Evolutionary conservation across 1,284 basidiomycete species (phyloP).

Genomic region (Cryptococcus wingfieldii): DNA sequence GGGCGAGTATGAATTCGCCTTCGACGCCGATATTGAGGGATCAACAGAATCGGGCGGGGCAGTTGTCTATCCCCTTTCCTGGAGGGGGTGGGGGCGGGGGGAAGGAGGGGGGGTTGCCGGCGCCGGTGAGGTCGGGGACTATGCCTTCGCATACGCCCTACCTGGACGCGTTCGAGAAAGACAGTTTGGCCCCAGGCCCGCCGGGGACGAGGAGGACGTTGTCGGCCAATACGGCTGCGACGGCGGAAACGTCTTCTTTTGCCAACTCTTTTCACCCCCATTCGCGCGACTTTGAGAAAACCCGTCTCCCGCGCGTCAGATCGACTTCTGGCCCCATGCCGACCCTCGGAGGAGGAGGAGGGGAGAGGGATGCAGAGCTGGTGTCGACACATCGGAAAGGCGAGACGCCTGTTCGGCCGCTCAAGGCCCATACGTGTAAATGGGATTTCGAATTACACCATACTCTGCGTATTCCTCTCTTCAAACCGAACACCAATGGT

Average conservation of each 20-base stretch:
- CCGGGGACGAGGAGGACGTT: no score
- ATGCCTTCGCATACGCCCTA: constrained; percentile 15
- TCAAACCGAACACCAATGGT: constrained; percentile 20
- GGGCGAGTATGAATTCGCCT: constrained; percentile 2
- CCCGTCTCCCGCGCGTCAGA: background rate
- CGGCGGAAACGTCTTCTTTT: background rate
- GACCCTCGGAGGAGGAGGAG: background rate
- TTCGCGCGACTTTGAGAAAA: background rate
- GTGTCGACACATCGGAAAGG: constrained; percentile 27
- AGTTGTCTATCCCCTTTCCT: constrained; percentile 4
- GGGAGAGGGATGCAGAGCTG: background rate
- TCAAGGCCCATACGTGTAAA: constrained; percentile 33
- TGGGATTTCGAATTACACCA: constrained; percentile 44
- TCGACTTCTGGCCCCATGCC: constrained; percentile 5
- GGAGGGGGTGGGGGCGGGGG: background rate
- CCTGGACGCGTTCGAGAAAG: constrained; percentile 8
- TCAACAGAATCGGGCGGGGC: background rate
- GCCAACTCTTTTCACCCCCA: background rate
- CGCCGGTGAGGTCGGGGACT: constrained; percentile 10
- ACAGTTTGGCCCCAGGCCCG: background rate
- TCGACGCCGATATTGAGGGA: background rate
- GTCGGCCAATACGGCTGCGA: background rate
- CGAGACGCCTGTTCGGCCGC: constrained; percentile 23
- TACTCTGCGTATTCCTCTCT: constrained; percentile 34
- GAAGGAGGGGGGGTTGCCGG: background rate